phyloP scores from a whole-genome alignment of 331 rosid species.

The Quercus tomentella region DNA sequence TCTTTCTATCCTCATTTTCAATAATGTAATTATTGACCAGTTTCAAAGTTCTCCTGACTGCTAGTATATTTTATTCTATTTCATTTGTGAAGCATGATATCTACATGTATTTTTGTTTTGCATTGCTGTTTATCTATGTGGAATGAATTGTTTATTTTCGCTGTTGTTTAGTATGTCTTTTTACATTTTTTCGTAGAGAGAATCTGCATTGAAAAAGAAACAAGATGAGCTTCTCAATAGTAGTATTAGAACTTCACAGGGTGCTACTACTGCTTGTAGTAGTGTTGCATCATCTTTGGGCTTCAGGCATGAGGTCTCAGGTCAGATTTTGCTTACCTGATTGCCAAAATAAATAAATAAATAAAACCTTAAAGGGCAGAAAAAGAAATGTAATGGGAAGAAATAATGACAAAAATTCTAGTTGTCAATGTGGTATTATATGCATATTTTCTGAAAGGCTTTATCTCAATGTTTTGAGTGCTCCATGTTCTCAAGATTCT shows the following conservation, averaged over 20 bases:
- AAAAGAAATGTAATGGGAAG: constrained; percentile 1
- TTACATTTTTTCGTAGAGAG: constrained; percentile 46
- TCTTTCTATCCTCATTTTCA: background rate
- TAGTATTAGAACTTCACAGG: constrained; percentile 25
- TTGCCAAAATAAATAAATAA: constrained; percentile 8
- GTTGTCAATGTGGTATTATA: constrained; percentile 31
- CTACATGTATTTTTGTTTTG: background rate
- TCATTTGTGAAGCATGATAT: no score
- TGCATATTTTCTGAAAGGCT: constrained; percentile 31
- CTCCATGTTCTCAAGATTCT: constrained; percentile 63
- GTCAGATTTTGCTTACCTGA: constrained; percentile 55
- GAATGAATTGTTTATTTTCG: background rate
- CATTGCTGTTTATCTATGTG: background rate
- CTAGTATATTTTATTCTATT: background rate
- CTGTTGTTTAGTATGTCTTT: background rate
- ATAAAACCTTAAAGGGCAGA: constrained; percentile 12
- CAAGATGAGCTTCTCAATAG: constrained; percentile 47
- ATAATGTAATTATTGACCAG: background rate
- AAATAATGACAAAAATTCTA: constrained; percentile 1
- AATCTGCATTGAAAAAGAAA: constrained; percentile 70
- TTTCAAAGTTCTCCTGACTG: background rate
- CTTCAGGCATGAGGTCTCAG: constrained; percentile 58
- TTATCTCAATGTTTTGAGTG: constrained; percentile 60
- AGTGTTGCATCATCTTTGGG: constrained; percentile 34
- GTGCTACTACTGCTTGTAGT: constrained; percentile 3